Base-by-base conservation (phyloP, 371 early-diverging fungal genomes). In the Catenaria anguillulae region DNA sequence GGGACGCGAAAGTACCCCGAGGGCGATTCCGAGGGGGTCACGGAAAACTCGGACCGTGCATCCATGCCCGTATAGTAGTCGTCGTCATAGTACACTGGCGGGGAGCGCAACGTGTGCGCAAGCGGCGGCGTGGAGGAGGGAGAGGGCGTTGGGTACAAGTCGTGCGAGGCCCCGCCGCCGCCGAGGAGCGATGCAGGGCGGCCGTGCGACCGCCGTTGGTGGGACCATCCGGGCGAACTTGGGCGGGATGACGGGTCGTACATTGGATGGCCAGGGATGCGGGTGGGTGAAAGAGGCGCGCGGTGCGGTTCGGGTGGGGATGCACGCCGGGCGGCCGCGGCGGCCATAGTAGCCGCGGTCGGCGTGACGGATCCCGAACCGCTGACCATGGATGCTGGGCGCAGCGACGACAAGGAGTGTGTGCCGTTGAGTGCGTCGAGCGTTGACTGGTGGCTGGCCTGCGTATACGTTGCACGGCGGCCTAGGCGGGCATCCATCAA, bases 1-100 rank as follows among this genome's bases (percentile, higher is more conserved):
- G 52, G 52, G 15, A 29, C 29, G 8, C 52, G 52, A 31, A 50
- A 50, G 52, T 50, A 50, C 15, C 52, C 52, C 26, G 52, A 50
- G 15, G 52, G 52, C 31, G 52, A 50, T 31, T 50, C 52, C 29
- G 52, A 50, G 29, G 52, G 52, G 31, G 52, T 50, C 21, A 50
- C 29, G 29, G 52, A 50, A 23, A 29, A 26, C 29, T 50, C 52
- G 29, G 52, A 50, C 52, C 52, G 52, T 31, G 52, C 52, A 29
- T 50, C 52, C 29, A 50, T 10, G 19, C 10, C 45, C 19, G 17
- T 2, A 17, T 17, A 4, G 45, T 10, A 3, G 45, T 43, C 45
- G 45, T 43, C 45, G 21, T 43, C 8, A 23, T 43, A 43, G 19
- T 8, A 43, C 37, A 13, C 37, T n/a, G 37, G 37, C 45, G 45